Base-by-base conservation (phyloP, 192 early-diverging fungal genomes). In the Funneliformis mosseae region DNA sequence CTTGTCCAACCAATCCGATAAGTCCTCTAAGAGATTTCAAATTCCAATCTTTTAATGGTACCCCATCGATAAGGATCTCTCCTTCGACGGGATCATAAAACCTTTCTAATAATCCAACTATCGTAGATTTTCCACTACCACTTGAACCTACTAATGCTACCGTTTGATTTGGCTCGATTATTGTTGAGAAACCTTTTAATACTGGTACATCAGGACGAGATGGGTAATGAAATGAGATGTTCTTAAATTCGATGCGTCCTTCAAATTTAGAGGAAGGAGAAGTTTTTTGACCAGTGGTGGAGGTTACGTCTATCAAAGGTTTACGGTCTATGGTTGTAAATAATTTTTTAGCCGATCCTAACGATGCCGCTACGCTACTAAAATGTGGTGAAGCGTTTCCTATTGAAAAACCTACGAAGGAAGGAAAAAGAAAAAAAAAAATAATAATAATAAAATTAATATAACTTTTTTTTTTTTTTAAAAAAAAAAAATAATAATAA, bases 81-180 rank as follows among this genome's bases (percentile, higher is more conserved):
- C 92, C 94, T 18, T 77, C 66, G 14, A 73, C n/a, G 16, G 88
- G 86, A 74, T 90, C 90, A 85, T 98, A 97, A 83, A 97, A 96
- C 23, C 96, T 90, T 85, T 95, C 90, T 28, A 97, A 72, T 60
- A 97, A 87, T 62, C 90, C 85, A 21, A 96, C 88, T 79, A 92
- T 92, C 33, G 96, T 97, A 27, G 92, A 93, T 81, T 97, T 96
- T 63, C 94, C 94, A 74, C 88, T 89, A 4, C 97, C 97, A 11
- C 94, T 95, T 71, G 87, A 89, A 60, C 97, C 97, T 10, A 97
- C 97, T 76, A 98, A 88, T 27, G 96, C 97, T n/a, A 96, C 92
- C 18, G 90, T 94, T 82, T 90, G 84, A 28, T 96, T 95, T 7
- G 92, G 87, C 43, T 84, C 73, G 62, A 96, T 88, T 23, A 74